Base-by-base conservation (phyloP, 164 flowering plant genomes). In the Amborella trichopoda region DNA sequence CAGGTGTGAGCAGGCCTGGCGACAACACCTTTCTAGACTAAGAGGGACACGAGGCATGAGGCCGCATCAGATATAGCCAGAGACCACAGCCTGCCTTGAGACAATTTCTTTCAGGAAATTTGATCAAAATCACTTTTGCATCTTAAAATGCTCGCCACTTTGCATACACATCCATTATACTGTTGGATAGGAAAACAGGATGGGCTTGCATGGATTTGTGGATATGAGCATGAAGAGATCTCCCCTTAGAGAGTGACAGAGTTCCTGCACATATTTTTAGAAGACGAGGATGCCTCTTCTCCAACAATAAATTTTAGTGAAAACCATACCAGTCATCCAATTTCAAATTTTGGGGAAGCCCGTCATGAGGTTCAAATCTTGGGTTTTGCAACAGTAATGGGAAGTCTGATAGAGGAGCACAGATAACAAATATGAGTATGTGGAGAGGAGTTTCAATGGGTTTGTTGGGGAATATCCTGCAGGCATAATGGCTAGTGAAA, bases 61-160 rank as follows among this genome's bases (percentile, higher is more conserved):
- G 23, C 53, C 53, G 40, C 26, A 28, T 16, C 14, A 33, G 17
- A 40, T 19, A 32, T 13, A 40, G 21, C 59, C 59, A 14, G 28
- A 13, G 1, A 55, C 48, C 45, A 55, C 16, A 10, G 40, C 48
- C 23, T 55, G 48, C 60, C 60, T 48, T 23, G 60, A 48, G 24
- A 55, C 47, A 40, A 48, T 55, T 53, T 30, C 46, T 44, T 23
- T 40, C 32, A n/a, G 23, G 2, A 19, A 55, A 40, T 30, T 48
- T 52, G 30, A 26, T 52, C 5, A 55, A 55, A 16, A 55, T 11
- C 1, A 8, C 21, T 10, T 17, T 19, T n/a, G 53, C 60, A 32
- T 55, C 42, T 11, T 2, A 38, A 14, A 40, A 23, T 33, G n/a
- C 16, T 8, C 46, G 26, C 17, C 46, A 48, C 30, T 48, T 48